A percentile compares a stretch with the other conserved stretches of the same genome.
Evolutionary conservation across 768 basidiomycete genomes (phyloP).

Genomic region (Mycena galericulata): DNA sequence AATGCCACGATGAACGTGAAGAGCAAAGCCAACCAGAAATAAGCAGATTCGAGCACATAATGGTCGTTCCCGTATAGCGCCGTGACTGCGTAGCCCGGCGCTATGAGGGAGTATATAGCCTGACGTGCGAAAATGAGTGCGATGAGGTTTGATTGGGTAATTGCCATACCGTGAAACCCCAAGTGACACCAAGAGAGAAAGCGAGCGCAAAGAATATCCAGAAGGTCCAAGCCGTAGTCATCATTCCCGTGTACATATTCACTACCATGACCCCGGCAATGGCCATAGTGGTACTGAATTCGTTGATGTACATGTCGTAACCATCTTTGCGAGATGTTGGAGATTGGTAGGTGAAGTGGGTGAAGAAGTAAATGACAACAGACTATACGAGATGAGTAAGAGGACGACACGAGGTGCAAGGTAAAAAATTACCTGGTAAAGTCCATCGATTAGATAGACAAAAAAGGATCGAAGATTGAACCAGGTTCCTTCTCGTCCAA

Average conservation of each 20-base stretch:
- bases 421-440: conserved; percentile 73
- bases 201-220: conserved; percentile 92
- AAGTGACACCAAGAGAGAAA: conserved; percentile 82
- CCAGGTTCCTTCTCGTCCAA: conserved; percentile 85
- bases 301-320: conserved; percentile 76
- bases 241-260: conserved; percentile 90
- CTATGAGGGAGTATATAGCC: conserved; percentile 86
- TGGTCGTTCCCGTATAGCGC: conserved; percentile 81
- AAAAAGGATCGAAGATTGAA: conserved; percentile 83
- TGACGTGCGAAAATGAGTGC: conserved; percentile 41
- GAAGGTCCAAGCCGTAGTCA: conserved; percentile 89
- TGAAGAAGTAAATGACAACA: conserved; percentile 91
- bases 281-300: conserved; percentile 90
- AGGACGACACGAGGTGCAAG: neutral
- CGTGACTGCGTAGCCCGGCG: conserved; percentile 82
- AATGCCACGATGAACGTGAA: conserved; percentile 81
- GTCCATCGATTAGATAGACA: conserved; percentile 89
- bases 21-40: conserved; percentile 88
- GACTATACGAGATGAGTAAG: conserved; percentile 64
- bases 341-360: conserved; percentile 82
- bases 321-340: conserved; percentile 85
- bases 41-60: conserved; percentile 84
- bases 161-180: conserved; percentile 78
- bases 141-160: neutral
- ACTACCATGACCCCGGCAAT: conserved; percentile 83